These are phyloP conservation scores for Aspergillus ostianus DNA, from an alignment of 495 filamentous ascomycete species.

Conservation along the genomic window DNA sequence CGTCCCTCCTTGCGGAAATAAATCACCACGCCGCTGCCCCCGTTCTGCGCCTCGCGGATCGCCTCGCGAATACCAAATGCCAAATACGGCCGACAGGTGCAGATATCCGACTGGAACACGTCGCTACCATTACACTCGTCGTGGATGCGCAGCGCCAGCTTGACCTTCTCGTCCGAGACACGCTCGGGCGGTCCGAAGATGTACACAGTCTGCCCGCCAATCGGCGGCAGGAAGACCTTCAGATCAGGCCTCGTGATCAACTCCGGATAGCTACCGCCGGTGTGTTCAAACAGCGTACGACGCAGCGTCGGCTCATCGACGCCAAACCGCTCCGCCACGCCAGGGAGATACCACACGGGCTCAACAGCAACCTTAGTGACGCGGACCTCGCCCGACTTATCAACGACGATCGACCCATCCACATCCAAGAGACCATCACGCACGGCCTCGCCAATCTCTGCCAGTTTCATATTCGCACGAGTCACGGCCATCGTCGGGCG, in stretches of 20 bases:
- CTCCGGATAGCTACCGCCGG: constrained; percentile 88
- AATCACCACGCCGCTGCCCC: constrained; percentile 93
- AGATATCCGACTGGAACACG: constrained; percentile 98
- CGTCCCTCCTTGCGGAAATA: constrained; percentile 99
- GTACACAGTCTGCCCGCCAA: constrained; percentile 95
- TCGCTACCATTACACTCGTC: constrained; percentile 98
- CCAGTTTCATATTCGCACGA: constrained; percentile 93
- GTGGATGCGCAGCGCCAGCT: constrained; percentile 86
- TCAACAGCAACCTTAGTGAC: constrained; percentile 98
- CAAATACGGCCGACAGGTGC: constrained; percentile 94
- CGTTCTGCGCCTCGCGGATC: constrained; percentile 92
- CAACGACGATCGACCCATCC: constrained; percentile 89
- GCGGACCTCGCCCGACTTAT: constrained; percentile 76
- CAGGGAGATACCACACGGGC: constrained; percentile 93
- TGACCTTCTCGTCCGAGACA: constrained; percentile 83
- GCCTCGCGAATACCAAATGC: constrained; percentile 97
- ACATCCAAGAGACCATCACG: constrained; percentile 72
- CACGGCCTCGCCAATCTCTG: constrained; percentile 89
- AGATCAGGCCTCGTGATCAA: constrained; percentile 90
- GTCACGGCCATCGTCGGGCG: constrained; percentile 94
- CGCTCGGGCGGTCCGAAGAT: constrained; percentile 93
- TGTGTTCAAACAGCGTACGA: constrained; percentile 88
- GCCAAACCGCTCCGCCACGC: constrained; percentile 91
- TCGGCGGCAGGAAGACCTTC: constrained; percentile 94
- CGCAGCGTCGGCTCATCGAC: constrained; percentile 89